Conservation (phyloP, 345 rosid species). For the Streptanthus diversifolius region DNA sequence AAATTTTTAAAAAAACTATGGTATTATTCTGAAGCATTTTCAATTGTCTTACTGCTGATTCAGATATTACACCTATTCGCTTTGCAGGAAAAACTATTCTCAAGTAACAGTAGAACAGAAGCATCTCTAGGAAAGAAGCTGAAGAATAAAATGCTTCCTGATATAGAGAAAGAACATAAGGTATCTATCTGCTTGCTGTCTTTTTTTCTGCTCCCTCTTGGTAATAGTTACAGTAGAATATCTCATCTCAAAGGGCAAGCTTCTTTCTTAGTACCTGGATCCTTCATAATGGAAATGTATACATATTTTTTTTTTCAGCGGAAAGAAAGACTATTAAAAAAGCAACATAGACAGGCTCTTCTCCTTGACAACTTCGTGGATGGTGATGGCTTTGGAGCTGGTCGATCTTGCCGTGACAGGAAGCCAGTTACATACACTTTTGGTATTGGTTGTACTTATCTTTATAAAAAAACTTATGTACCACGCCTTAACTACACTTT, state of each 20-base stretch:
- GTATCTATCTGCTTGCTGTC: conserved; percentile 32
- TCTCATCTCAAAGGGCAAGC: not conserved
- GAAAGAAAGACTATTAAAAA: conserved; percentile 82
- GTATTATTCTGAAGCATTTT: not conserved
- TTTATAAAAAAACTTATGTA: not conserved
- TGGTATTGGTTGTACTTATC: conserved; percentile 45
- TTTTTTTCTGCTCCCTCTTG: not conserved
- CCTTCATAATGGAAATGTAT: not conserved
- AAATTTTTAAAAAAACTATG: too few relatives aligned
- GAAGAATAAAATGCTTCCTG: conserved; percentile 83
- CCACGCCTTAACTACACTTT: not conserved
- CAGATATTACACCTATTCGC: not conserved
- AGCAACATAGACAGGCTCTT: conserved; percentile 88
- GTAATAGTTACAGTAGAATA: not conserved
- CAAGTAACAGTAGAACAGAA: conserved; percentile 80
- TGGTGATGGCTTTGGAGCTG: conserved; percentile 71
- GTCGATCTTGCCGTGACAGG: conserved; percentile 90
- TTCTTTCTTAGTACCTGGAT: not conserved
- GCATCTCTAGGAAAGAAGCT: conserved; percentile 76
- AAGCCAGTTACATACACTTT: conserved; percentile 95
- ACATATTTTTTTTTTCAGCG: conserved; percentile 37
- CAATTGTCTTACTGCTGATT: not conserved
- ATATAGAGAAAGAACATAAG: conserved; percentile 89
- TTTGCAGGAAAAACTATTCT: conserved; percentile 74
- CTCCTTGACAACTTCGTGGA: conserved; percentile 70